Conservation (phyloP, 2,329 filamentous ascomycete species). For the Westerdykella sp. region DNA sequence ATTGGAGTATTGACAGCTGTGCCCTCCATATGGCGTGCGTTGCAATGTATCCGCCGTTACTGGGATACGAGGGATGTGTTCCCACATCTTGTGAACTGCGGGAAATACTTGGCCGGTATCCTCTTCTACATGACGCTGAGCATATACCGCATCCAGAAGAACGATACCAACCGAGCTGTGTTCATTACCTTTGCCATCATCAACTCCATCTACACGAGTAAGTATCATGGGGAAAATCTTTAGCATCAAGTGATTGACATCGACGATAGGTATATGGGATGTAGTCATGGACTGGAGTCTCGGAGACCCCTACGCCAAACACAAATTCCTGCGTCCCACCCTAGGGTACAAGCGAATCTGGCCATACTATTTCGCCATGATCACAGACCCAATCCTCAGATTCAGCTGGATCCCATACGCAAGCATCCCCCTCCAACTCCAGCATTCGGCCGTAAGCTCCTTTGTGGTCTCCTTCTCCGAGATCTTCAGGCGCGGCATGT, state of each 20-base stretch:
- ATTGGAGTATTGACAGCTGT: constrained; percentile 76
- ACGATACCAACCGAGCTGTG: constrained; percentile 52
- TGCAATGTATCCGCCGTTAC: constrained; percentile 85
- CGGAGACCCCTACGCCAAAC: constrained; percentile 65
- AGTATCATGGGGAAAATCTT: constrained; percentile 54
- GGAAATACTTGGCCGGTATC: constrained; percentile 80
- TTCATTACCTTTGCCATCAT: constrained; percentile 71
- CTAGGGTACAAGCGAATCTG: constrained; percentile 67
- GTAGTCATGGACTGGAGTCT: constrained; percentile 94
- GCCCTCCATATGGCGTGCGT: constrained; percentile 76
- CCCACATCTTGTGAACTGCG: constrained; percentile 81
- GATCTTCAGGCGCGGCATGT: constrained; percentile 71
- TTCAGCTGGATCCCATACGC: constrained; percentile 91
- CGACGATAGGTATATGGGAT: constrained; percentile 69
- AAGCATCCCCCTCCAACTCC: constrained; percentile 67
- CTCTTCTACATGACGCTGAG: constrained; percentile 67
- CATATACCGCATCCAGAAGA: constrained; percentile 66
- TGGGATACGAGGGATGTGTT: constrained; percentile 75
- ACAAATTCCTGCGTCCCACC: constrained; percentile 57
- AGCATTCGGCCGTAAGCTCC: constrained; percentile 72
- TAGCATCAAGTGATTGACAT: constrained; percentile 19
- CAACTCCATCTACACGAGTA: constrained; percentile 72
- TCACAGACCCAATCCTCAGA: constrained; percentile 70
- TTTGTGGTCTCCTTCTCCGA: constrained; percentile 73
- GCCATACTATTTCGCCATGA: constrained; percentile 77